These are phyloP conservation scores for Petunia hybrid DNA, from an alignment of 305 asterid genomes.

Conservation along the genomic window DNA sequence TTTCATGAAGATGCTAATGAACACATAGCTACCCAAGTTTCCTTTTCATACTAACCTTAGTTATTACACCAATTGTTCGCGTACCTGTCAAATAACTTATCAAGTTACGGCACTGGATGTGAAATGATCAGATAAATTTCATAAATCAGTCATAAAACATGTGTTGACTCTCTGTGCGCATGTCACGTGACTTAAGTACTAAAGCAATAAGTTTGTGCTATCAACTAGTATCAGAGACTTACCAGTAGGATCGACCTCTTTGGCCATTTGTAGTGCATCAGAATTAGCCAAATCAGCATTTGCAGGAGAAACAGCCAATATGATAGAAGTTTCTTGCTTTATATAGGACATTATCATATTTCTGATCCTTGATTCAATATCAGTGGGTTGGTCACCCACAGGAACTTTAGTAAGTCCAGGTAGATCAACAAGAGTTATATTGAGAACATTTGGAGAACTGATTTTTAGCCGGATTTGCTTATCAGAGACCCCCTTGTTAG, in stretches of 20 bases:
- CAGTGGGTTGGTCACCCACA: constrained; percentile 51
- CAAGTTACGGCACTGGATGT: constrained; percentile 14
- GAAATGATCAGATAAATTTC: not conserved
- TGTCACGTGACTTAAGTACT: not conserved
- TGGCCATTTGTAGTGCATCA: constrained; percentile 51
- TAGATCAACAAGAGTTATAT: constrained; percentile 52
- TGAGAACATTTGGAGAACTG: constrained; percentile 46
- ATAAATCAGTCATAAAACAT: constrained; percentile 1
- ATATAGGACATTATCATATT: constrained; percentile 45
- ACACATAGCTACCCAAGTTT: not conserved
- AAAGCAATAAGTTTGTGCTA: constrained; percentile 15
- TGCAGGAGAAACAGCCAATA: constrained; percentile 54
- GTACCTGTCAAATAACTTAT: constrained; percentile 39
- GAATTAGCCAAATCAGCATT: constrained; percentile 50
- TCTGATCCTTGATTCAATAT: constrained; percentile 48
- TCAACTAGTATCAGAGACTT: constrained; percentile 23
- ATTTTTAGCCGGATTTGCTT: constrained; percentile 50
- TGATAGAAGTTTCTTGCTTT: constrained; percentile 43
- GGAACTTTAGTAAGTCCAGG: constrained; percentile 55
- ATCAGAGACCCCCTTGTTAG: constrained; percentile 40
- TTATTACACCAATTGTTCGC: constrained; percentile 54
- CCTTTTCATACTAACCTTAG: constrained; percentile 43
- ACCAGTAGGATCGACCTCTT: constrained; percentile 49
- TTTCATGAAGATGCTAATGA: constrained; percentile 1
- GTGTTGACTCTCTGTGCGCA: not conserved